Conservation (phyloP, 495 filamentous ascomycete species). For the Paragyromitra xinjiangensis region DNA sequence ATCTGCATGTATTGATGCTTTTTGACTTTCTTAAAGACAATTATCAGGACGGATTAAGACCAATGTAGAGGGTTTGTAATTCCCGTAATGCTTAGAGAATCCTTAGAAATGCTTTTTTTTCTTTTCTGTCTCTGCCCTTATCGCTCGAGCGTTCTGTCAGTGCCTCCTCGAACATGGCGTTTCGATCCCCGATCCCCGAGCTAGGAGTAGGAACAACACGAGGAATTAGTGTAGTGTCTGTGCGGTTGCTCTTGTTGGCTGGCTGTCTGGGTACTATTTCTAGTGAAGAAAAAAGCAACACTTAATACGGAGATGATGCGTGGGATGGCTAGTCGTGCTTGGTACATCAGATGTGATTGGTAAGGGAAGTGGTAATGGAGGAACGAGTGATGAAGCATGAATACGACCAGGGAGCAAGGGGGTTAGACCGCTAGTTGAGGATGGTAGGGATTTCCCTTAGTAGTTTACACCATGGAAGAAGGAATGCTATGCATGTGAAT, state of each 20-base stretch:
- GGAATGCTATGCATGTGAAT: background rate
- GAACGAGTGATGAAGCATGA: constrained; percentile 12
- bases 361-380: background rate
- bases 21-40: background rate
- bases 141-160: no score
- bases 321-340: background rate
- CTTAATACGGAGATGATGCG: background rate
- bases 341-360: background rate
- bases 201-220: no score
- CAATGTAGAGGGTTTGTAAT: no score
- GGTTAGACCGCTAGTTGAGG: background rate
- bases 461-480: background rate
- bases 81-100: no score
- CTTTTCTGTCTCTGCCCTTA: no score
- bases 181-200: no score
- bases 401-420: background rate
- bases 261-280: background rate
- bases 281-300: background rate
- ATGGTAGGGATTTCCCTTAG: background rate
- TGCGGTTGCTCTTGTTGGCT: background rate
- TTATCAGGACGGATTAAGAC: background rate
- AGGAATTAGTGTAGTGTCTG: background rate
- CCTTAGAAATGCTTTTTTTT: no score
- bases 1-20: background rate
- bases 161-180: no score